A percentile compares a stretch with the other conserved stretches of the same genome.
Conservation (phyloP, 2,329 filamentous ascomycete genomes). For the Setomelanomma holmii region DNA sequence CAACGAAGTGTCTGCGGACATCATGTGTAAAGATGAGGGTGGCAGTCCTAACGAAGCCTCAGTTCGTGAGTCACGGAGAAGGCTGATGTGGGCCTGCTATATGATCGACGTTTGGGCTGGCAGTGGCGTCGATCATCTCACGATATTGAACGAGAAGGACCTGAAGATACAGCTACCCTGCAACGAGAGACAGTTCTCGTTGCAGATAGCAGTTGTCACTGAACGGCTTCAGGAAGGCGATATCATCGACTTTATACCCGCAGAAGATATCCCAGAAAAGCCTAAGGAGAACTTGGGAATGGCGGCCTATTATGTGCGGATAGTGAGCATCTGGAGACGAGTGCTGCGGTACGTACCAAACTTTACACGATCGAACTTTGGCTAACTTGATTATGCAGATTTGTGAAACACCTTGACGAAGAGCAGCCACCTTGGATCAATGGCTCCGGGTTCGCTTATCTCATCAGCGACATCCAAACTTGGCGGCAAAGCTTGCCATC, state of each 20-base stretch:
- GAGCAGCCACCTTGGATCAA: conserved; percentile 39
- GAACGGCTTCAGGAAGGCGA: conserved; percentile 34
- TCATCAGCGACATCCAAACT: conserved; percentile 33
- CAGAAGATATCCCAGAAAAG: conserved; percentile 35
- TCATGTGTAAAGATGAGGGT: conserved; percentile 35
- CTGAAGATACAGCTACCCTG: conserved; percentile 44
- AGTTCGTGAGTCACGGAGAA: conserved; percentile 35
- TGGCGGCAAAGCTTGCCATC: conserved; percentile 40
- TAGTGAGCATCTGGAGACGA: conserved; percentile 42
- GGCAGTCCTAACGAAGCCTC: conserved; percentile 38
- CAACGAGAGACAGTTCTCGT: conserved; percentile 40
- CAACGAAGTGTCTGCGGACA: conserved; percentile 35
- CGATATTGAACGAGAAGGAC: conserved; percentile 41
- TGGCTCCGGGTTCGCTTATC: conserved; percentile 33
- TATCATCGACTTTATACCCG: conserved; percentile 32
- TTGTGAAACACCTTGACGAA: conserved; percentile 42
- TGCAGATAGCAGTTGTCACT: conserved; percentile 41
- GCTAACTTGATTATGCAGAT: conserved; percentile 18
- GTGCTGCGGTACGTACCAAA: conserved; percentile 39
- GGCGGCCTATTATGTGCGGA: conserved; percentile 41
- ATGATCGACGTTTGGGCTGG: conserved; percentile 46
- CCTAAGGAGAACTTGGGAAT: conserved; percentile 41
- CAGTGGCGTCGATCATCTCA: conserved; percentile 42
- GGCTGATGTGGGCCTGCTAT: conserved; percentile 46
- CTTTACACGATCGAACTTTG: too few species aligned